Evolutionary conservation across 352 stramenopile genomes (phyloP).

Genomic region (Blastocystis sp.): DNA sequence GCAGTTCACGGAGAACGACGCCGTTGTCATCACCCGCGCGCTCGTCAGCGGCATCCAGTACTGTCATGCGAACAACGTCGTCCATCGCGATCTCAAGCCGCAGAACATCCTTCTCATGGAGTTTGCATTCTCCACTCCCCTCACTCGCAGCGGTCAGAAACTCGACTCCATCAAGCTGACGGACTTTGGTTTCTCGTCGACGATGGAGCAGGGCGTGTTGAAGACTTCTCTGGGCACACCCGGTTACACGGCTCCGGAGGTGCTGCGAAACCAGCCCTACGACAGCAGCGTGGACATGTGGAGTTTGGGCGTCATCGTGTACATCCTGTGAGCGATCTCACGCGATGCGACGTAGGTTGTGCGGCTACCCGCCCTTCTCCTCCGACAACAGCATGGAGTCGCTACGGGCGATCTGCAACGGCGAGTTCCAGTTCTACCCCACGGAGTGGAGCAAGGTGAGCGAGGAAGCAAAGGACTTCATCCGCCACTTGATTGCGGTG

Average conservation of each 20-base stretch:
- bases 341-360: slow-evolving; percentile 61
- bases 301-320: slow-evolving; percentile 81
- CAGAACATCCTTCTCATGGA: slow-evolving; percentile 82
- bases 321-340: slow-evolving; percentile 67
- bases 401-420: slow-evolving; percentile 76
- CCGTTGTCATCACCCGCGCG: neutral
- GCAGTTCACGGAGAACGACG: slow-evolving; percentile 46
- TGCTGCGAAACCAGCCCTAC: slow-evolving; percentile 75
- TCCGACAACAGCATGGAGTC: slow-evolving; percentile 73
- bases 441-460: slow-evolving; percentile 83
- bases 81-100: slow-evolving; percentile 90
- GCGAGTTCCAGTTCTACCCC: slow-evolving; percentile 75
- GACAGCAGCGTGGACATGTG: slow-evolving; percentile 80
- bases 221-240: slow-evolving; percentile 63
- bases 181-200: slow-evolving; percentile 77
- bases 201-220: slow-evolving; percentile 64
- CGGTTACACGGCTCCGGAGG: slow-evolving; percentile 81
- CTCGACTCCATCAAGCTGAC: slow-evolving; percentile 76
- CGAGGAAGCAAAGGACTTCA: slow-evolving; percentile 79
- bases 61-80: slow-evolving; percentile 83
- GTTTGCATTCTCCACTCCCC: slow-evolving; percentile 70
- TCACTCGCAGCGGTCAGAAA: slow-evolving; percentile 68
- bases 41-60: slow-evolving; percentile 69
- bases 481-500: slow-evolving; percentile 60
- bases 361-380: slow-evolving; percentile 78